Percentiles rank a stretch among this genome's conserved stretches.
phyloP scores from a whole-genome alignment of 78 protist genomes.

The Dictyostelium discoideum region dicty_2.7 NC_007091.3:388501-389000 shows the following conservation, averaged over 20 bases:
- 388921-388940: constrained; percentile 2
- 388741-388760: constrained; percentile 81
- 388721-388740: constrained; percentile 71
- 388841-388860: constrained; percentile 44
- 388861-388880: constrained; percentile 28
- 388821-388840: constrained; percentile 30
- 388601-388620: constrained; percentile 46
- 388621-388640: constrained; percentile 54
- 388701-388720: constrained; percentile 71
- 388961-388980: background rate
- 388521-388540: background rate
- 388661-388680: constrained; percentile 31
- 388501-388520: background rate
- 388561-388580: constrained; percentile 72
- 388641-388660: constrained; percentile 23
- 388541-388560: background rate
- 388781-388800: constrained; percentile 3
- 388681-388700: constrained; percentile 67
- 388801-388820: constrained; percentile 64
- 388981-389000: background rate
- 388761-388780: constrained; percentile 29
- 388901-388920: background rate
- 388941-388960: background rate
- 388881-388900: constrained; percentile 44
- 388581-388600: constrained; percentile 63